phyloP scores from a whole-genome alignment of 768 basidiomycete genomes.

The Russula sp. region DNA sequence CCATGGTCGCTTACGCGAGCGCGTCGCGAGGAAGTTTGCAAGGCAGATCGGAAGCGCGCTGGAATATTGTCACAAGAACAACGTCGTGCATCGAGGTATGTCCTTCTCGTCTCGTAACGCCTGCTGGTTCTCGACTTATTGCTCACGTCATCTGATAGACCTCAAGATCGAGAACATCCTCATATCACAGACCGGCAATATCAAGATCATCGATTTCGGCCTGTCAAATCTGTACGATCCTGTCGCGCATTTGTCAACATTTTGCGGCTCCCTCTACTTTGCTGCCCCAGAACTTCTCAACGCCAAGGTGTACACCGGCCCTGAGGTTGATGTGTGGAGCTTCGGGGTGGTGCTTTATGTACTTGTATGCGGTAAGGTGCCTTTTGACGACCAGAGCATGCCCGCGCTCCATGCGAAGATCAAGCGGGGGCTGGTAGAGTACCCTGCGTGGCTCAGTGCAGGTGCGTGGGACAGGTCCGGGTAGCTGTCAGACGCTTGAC shows the following conservation, averaged over 20 bases:
- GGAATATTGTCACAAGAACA: constrained; percentile 96
- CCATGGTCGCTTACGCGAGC: constrained; percentile 90
- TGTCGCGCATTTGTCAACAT: constrained; percentile 74
- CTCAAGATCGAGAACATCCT: constrained; percentile 99
- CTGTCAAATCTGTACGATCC: constrained; percentile 95
- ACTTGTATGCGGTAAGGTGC: constrained; percentile 96
- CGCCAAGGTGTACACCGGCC: constrained; percentile 93
- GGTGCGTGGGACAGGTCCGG: constrained; percentile 45
- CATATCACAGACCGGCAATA: constrained; percentile 96
- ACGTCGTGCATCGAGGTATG: constrained; percentile 89
- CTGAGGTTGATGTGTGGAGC: constrained; percentile 98
- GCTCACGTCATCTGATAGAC: constrained; percentile 39
- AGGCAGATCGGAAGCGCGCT: constrained; percentile 94
- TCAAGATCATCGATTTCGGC: constrained; percentile 99
- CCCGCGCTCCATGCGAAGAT: constrained; percentile 98
- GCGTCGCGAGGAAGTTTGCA: constrained; percentile 96
- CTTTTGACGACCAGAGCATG: constrained; percentile 99
- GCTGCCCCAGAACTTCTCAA: constrained; percentile 97
- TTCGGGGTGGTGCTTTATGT: constrained; percentile 98
- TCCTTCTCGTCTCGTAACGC: constrained; percentile 16
- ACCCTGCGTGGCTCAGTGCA: constrained; percentile 92
- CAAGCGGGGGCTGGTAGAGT: constrained; percentile 94
- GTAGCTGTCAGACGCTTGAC: not conserved
- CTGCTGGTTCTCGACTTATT: not conserved
- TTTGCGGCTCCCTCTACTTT: constrained; percentile 97